phyloP scores from a whole-genome alignment of 2,329 filamentous ascomycete species.

The Botrytis galanthina region DNA sequence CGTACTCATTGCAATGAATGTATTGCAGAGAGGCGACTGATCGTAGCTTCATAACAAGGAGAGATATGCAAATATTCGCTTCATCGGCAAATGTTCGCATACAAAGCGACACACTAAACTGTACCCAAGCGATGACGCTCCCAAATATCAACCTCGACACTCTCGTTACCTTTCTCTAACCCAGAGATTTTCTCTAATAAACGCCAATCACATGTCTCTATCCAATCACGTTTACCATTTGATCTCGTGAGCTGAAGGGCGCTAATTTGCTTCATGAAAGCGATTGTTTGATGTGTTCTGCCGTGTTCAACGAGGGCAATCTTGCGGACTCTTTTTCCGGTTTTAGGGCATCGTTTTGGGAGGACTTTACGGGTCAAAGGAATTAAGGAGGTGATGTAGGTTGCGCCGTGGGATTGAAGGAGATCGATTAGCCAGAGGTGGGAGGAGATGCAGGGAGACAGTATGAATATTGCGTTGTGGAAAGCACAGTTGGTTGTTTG shows the following conservation, averaged over 20 bases:
- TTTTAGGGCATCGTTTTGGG: slow-evolving; percentile 24
- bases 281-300: slow-evolving; percentile 33
- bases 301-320: slow-evolving; percentile 41
- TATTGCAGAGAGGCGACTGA: no score
- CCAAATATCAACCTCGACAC: slow-evolving; percentile 33
- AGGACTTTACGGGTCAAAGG: slow-evolving; percentile 24
- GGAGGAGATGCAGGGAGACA: slow-evolving; percentile 31
- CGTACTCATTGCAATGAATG: neutral
- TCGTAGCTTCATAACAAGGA: neutral
- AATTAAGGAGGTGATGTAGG: slow-evolving; percentile 25
- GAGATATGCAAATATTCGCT: neutral
- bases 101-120: neutral
- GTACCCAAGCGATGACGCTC: slow-evolving; percentile 23
- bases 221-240: slow-evolving; percentile 35
- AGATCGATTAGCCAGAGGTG: slow-evolving; percentile 28
- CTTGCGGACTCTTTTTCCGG: slow-evolving; percentile 30
- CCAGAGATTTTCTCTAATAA: slow-evolving; percentile 43
- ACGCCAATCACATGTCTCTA: slow-evolving; percentile 43
- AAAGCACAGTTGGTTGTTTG: slow-evolving; percentile 24
- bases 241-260: slow-evolving; percentile 28
- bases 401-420: slow-evolving; percentile 28
- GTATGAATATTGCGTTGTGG: slow-evolving; percentile 31
- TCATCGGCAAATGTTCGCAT: no score
- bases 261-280: slow-evolving; percentile 37
- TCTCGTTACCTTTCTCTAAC: slow-evolving; percentile 41